These are phyloP conservation scores for Chrysoporthe cubensis DNA, from an alignment of 2,329 filamentous ascomycete genomes.

Conservation along the genomic window DNA sequence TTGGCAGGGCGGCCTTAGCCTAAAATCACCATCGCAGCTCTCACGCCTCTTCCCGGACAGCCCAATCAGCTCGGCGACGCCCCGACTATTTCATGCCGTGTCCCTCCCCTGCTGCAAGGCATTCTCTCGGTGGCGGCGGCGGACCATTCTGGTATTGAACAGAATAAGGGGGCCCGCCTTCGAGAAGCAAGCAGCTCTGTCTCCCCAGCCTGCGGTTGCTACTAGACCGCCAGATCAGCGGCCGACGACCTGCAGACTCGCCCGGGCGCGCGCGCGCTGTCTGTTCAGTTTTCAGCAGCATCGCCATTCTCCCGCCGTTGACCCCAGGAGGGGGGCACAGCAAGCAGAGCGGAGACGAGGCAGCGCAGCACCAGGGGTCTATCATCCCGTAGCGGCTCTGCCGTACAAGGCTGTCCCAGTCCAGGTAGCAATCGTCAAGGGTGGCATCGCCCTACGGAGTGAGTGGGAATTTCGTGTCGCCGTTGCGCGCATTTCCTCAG, in stretches of 20 bases:
- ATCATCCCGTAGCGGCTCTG: slow-evolving; percentile 13
- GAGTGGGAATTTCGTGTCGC: slow-evolving; percentile 22
- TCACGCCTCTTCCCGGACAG: slow-evolving; percentile 8
- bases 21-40: slow-evolving; percentile 12
- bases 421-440: slow-evolving; percentile 15
- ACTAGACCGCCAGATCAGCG: slow-evolving; percentile 21
- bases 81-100: slow-evolving; percentile 25
- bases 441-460: slow-evolving; percentile 26
- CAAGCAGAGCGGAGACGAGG: neutral
- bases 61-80: slow-evolving; percentile 20
- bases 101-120: slow-evolving; percentile 24
- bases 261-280: neutral
- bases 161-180: slow-evolving; percentile 12
- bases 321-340: neutral
- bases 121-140: slow-evolving; percentile 13
- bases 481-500: slow-evolving; percentile 17
- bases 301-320: neutral
- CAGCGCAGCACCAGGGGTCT: neutral
- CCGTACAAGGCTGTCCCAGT: slow-evolving; percentile 13
- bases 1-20: slow-evolving; percentile 13
- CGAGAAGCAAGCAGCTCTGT: slow-evolving; percentile 22
- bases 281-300: slow-evolving; percentile 1
- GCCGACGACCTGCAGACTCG: slow-evolving; percentile 18
- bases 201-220: slow-evolving; percentile 15
- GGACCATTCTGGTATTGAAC: neutral